phyloP scores from a whole-genome alignment of 345 rosid genomes.

The Melaleuca quinquenervia region DNA sequence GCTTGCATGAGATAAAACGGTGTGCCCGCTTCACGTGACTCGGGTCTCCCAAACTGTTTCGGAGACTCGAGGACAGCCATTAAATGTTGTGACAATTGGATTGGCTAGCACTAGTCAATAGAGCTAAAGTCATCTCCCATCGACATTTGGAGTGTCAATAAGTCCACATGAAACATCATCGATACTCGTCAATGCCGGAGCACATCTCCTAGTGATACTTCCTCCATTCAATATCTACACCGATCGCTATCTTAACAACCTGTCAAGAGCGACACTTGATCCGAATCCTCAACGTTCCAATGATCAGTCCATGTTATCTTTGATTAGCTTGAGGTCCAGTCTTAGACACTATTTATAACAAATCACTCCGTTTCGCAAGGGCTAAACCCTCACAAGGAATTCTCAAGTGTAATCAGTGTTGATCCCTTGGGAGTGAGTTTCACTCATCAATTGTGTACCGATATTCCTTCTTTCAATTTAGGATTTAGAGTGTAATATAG shows the following conservation, averaged over 20 bases:
- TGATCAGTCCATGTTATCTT: background rate
- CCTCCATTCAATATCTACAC: background rate
- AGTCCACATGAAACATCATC: background rate
- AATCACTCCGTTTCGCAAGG: background rate
- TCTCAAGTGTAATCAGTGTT: rapidly evolving
- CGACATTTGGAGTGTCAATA: background rate
- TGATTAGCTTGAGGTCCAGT: background rate
- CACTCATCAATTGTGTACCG: background rate
- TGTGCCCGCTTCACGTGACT: background rate
- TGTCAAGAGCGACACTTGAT: background rate
- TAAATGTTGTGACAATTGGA: background rate
- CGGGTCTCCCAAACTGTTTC: background rate
- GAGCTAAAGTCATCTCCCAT: background rate
- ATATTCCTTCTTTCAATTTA: background rate
- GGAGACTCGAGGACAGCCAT: background rate
- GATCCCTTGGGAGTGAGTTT: background rate
- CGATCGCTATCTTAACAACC: background rate
- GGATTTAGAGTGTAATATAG: background rate
- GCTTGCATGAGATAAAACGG: background rate
- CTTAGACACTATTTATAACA: background rate
- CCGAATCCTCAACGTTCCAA: background rate
- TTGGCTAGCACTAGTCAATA: background rate
- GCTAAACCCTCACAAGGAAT: background rate
- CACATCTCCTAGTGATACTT: background rate
- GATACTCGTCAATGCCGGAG: background rate